These are phyloP conservation scores for Carpinus fangiana DNA, from an alignment of 306 rosid species.

Conservation along the genomic window DNA sequence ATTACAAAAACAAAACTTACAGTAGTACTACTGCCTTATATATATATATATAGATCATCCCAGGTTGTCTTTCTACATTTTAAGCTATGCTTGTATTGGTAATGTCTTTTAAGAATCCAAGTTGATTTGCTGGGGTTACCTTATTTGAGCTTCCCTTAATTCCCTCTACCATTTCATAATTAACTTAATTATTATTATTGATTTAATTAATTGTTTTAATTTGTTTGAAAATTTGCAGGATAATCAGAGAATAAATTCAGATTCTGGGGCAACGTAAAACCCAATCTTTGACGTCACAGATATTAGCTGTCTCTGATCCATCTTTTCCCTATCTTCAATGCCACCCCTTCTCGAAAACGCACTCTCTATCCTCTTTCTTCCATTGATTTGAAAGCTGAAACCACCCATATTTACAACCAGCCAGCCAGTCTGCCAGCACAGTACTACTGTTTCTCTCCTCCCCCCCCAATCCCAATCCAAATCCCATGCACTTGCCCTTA, in stretches of 20 bases:
- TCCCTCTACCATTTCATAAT: too few relatives aligned
- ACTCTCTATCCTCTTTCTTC: neutral
- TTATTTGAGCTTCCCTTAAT: too few relatives aligned
- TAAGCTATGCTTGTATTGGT: too few relatives aligned
- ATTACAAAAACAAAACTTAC: too few relatives aligned
- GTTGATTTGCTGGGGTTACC: too few relatives aligned
- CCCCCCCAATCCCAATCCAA: neutral
- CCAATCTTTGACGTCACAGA: conserved; percentile 24
- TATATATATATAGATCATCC: too few relatives aligned
- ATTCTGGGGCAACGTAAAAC: neutral
- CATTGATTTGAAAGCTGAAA: neutral
- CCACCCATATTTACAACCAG: neutral
- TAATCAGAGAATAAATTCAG: conserved; percentile 20
- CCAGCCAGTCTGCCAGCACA: neutral
- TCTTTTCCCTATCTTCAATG: conserved; percentile 33
- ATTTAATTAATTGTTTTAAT: too few relatives aligned
- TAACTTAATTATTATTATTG: too few relatives aligned
- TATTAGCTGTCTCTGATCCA: conserved; percentile 39
- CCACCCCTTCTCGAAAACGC: conserved; percentile 26
- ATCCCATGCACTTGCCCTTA: neutral
- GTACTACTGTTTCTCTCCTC: neutral
- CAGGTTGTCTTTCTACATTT: neutral
- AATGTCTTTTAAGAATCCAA: too few relatives aligned
- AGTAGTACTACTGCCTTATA: too few relatives aligned
- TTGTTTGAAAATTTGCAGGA: conserved; percentile 21